Percentiles rank a stretch among this genome's conserved stretches.
Conservation (phyloP, 75 land plant species). For the Azolla pinnata region DNA sequence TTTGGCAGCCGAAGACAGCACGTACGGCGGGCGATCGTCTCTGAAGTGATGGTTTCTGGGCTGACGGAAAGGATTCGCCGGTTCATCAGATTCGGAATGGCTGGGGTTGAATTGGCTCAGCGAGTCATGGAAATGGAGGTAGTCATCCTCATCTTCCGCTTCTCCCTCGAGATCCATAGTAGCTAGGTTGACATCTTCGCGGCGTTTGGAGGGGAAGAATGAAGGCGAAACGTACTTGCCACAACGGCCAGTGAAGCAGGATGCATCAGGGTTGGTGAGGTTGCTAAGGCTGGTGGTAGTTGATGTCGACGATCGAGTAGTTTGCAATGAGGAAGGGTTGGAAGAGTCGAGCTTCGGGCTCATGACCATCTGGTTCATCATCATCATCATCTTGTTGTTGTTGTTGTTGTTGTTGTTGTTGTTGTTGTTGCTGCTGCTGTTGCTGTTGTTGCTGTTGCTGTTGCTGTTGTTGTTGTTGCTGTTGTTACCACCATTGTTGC, state of each 20-base stretch:
- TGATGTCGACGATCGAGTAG: too few species aligned
- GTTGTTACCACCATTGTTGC: too few species aligned
- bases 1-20: neutral
- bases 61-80: neutral
- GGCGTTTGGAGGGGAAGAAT: conserved; percentile 3
- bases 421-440: conserved; percentile 13
- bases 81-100: too few species aligned
- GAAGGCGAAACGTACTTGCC: conserved; percentile 7
- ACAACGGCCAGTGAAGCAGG: conserved; percentile 4
- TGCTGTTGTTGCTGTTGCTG: too few species aligned
- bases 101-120: neutral
- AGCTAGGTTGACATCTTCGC: neutral
- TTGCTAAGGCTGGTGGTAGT: too few species aligned
- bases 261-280: too few species aligned
- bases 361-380: too few species aligned
- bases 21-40: conserved; percentile 1
- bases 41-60: neutral
- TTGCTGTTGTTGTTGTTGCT: too few species aligned
- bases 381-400: too few species aligned
- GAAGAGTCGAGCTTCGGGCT: too few species aligned
- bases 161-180: neutral
- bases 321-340: too few species aligned
- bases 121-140: neutral
- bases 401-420: too few species aligned
- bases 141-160: neutral